Evolutionary conservation across 768 basidiomycete genomes (phyloP).

Genomic region (Serendipita sp.): DNA sequence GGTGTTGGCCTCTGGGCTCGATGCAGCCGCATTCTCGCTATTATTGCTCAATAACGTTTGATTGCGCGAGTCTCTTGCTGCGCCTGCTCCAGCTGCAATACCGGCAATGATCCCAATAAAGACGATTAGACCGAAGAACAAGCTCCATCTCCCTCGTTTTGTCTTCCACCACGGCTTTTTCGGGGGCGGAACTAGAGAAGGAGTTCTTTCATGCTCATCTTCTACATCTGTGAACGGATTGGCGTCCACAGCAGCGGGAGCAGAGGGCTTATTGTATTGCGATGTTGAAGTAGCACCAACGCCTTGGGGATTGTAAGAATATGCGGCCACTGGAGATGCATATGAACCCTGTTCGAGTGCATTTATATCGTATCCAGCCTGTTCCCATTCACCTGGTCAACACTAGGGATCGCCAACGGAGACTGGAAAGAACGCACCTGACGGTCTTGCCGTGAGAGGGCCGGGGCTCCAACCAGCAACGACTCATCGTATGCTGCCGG

Average conservation of each 20-base stretch:
- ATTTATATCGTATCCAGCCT: constrained; percentile 5
- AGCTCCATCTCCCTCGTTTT: background rate
- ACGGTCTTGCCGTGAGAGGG: background rate
- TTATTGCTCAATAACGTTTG: background rate
- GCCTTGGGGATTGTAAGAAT: background rate
- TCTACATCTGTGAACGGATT: background rate
- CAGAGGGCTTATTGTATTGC: background rate
- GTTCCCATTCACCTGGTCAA: background rate
- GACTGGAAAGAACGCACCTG: background rate
- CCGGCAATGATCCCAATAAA: background rate
- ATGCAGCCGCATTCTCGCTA: background rate
- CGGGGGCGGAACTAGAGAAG: background rate
- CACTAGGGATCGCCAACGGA: background rate
- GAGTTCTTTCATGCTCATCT: background rate
- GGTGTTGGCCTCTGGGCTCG: background rate
- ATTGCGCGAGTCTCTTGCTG: background rate
- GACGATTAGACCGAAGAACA: background rate
- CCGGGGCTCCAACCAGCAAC: background rate
- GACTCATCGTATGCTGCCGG: background rate
- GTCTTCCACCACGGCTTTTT: background rate
- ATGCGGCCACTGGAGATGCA: background rate
- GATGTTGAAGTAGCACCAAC: background rate
- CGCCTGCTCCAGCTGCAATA: background rate
- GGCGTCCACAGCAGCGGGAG: background rate
- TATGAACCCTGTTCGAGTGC: background rate